Evolutionary conservation across 208 protist genomes (phyloP), one percentile per base, ranked within the genome.

Genomic region (Angomonas deanei): DNA sequence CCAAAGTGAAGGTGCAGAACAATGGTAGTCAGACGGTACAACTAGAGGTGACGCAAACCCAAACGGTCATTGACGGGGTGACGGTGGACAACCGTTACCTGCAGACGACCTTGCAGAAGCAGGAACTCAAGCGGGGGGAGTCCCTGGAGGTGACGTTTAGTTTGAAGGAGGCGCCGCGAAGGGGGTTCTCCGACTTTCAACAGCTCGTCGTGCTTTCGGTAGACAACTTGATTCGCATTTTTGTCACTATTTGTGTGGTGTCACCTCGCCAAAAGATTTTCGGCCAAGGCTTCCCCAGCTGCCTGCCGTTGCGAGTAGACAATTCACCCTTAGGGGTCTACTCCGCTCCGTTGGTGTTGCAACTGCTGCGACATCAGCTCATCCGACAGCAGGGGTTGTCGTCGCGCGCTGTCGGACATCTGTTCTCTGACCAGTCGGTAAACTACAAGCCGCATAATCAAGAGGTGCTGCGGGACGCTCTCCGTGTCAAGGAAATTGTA

Each of bases 331-430:
- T 94, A 1, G 87, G 87, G 21, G 65, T 68, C 21, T 94, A 94
- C 74, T 64, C 34, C 31, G 82, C 80, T 19, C 88, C 88, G 42
- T 49, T 94, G 38, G 75, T 91, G 76, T 72, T 94, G 63, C 88
- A 94, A 72, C 42, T 91, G 30, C 67, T 94, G 31, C 91, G 91
- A 64, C 83, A 91, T 61, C 81, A 81, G 53, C 75, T 94, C 50
- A 76, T 94, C 34, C 74, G 68, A 19, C 80, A 90, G 61, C 72
- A 86, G 32, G 88, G 88, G 24, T 68, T 90, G 54, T 75, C 75
- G 10, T 86, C 72, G 56, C 48, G 76, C 17, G 63, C 70, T 28
- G 74, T 85, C 17, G 72, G 69, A 17, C 74, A 80, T 49, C 72
- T 94, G 30, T 61, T 94, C 27, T 42, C 79, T 2, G 74, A 78